phyloP scores from a whole-genome alignment of 306 rosid species.

The Lotus japonicus region DNA sequence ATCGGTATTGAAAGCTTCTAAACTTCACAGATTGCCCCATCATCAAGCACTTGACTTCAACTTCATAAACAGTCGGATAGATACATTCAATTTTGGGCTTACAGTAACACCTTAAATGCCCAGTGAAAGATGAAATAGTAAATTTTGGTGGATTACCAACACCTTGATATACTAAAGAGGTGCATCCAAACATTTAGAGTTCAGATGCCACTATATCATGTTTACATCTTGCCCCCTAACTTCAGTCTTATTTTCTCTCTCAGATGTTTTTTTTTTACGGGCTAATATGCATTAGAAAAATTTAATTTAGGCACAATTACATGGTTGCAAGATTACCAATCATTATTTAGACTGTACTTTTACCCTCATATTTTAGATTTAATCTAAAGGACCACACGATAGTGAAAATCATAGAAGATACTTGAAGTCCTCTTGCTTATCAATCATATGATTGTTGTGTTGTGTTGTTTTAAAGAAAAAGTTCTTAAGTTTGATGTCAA shows the following conservation, averaged over 20 bases:
- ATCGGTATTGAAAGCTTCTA: not conserved
- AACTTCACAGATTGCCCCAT: not conserved
- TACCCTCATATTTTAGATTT: not conserved
- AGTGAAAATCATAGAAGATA: not conserved
- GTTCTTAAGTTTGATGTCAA: not conserved
- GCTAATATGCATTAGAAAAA: not conserved
- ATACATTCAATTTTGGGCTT: slow-evolving; percentile 1
- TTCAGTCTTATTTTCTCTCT: not conserved
- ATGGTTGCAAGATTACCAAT: not conserved
- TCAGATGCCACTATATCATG: not conserved
- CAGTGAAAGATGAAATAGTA: not conserved
- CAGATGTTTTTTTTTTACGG: not conserved
- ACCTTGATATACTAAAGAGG: not conserved
- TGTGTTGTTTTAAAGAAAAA: not conserved
- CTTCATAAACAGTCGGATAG: not conserved
- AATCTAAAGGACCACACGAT: not conserved
- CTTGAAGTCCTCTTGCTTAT: not conserved
- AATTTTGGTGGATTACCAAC: not conserved
- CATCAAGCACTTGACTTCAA: not conserved
- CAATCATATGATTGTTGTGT: not conserved
- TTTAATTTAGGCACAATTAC: slow-evolving; percentile 2
- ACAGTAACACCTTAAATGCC: not conserved
- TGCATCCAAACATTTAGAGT: not conserved
- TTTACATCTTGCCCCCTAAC: not conserved
- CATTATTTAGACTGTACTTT: not conserved